Conservation (phyloP, 2,329 filamentous ascomycete genomes). For the Chrysosporium queenslandicum region DNA sequence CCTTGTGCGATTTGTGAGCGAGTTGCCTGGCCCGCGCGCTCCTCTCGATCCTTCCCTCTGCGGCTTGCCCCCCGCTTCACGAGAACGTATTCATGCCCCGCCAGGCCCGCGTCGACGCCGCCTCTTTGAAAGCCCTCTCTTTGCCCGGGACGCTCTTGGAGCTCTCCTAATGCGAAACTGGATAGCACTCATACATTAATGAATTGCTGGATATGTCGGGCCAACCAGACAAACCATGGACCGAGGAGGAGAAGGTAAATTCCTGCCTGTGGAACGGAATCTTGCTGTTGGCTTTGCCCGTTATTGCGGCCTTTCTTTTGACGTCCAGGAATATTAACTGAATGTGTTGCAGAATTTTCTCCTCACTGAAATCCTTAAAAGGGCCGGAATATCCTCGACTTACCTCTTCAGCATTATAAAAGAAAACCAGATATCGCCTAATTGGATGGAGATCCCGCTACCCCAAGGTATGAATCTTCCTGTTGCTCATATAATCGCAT, state of each 20-base stretch:
- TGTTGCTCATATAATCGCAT: background rate
- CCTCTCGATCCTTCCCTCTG: background rate
- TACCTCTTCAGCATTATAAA: constrained; percentile 32
- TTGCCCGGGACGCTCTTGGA: background rate
- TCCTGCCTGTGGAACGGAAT: background rate
- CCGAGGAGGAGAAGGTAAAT: constrained; percentile 39
- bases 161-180: constrained; percentile 9
- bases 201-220: constrained; percentile 35
- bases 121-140: background rate
- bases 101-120: background rate
- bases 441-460: constrained; percentile 35
- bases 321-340: constrained; percentile 2
- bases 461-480: constrained; percentile 30
- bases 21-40: background rate
- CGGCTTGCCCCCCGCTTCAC: background rate
- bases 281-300: background rate
- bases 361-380: constrained; percentile 36
- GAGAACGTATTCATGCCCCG: background rate
- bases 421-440: constrained; percentile 30
- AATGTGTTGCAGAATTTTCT: constrained; percentile 28
- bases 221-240: constrained; percentile 35
- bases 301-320: background rate
- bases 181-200: constrained; percentile 6
- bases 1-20: background rate
- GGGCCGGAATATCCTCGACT: constrained; percentile 27